Evolutionary conservation across 805 yeast species (phyloP), one percentile per base, ranked within the genome.

Genomic region (Clavispora santaluciae): DNA sequence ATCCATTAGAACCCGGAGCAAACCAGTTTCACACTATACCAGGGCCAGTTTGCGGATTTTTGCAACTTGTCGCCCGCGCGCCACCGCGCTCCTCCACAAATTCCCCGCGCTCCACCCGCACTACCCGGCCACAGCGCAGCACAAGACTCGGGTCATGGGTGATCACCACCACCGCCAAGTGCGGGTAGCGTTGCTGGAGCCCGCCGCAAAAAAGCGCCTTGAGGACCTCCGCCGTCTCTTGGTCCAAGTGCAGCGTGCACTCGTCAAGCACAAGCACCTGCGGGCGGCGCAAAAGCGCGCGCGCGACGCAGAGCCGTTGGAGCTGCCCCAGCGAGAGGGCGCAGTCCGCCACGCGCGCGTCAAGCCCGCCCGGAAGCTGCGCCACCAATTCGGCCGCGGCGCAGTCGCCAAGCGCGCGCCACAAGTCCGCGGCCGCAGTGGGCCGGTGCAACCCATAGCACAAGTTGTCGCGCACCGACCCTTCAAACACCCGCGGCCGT

Each of bases 281-380:
- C 0, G 97, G 93, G 16, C 72, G 66, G 26, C 90, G 63, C 4
- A 90, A 43, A 3, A 93, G 47, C 0, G 95, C 93, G 38, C 98
- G 71, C 0, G 91, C 95, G 38, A 93, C 78, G 0, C 93, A 81
- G 2, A 93, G 57, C 41, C 97, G 65, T 57, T 93, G 98, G 7
- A 83, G 70, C 59, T 93, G 98, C 2, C 99, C 99, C 21, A 95
- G 95, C 1, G 97, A 89, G 1, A 91, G 60, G 3, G 69, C 56
- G 17, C 63, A 62, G 13, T 71, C 75, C 2, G 81, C 83, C 18
- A 91, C 64, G 11, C 61, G 54, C 0, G 96, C 76, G 29, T 79
- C 68, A 16, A 87, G 55, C 0, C 84, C 83, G 2, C 73, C 64
- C 0, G 85, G 80, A 9, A 86, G 65, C 0, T 72, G 54, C 1